These are phyloP conservation scores for Scutellaria baicalensis DNA, from an alignment of 257 asterid species.

Conservation along the genomic window DNA sequence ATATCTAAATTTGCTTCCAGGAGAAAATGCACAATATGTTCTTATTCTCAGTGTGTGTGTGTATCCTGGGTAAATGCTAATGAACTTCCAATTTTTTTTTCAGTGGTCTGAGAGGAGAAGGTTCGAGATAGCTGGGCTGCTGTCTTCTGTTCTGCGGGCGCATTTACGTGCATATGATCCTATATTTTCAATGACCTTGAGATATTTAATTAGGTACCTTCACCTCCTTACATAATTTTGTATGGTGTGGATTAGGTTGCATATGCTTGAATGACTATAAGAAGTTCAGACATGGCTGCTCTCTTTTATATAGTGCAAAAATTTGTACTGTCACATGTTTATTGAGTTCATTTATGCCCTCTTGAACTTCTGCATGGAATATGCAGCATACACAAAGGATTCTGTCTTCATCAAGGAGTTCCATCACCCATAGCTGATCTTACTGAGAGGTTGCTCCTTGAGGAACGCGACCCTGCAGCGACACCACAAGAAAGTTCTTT, in stretches of 20 bases:
- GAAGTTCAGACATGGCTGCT: not conserved
- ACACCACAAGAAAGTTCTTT: conserved; percentile 62
- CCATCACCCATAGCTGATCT: conserved; percentile 82
- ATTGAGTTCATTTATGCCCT: not conserved
- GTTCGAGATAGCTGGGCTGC: conserved; percentile 83
- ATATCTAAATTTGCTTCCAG: not conserved
- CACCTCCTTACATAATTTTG: not conserved
- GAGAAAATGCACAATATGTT: not conserved
- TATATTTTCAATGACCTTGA: conserved; percentile 77
- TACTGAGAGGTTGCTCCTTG: conserved; percentile 95
- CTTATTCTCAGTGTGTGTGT: not conserved
- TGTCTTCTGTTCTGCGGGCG: conserved; percentile 77
- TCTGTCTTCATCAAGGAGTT: conserved; percentile 86
- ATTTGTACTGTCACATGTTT: not conserved
- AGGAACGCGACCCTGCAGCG: conserved; percentile 91
- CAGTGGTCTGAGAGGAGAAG: conserved; percentile 97
- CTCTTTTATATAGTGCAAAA: not conserved
- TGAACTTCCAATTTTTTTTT: conserved; percentile 16
- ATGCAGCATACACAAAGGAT: conserved; percentile 85
- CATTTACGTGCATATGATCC: conserved; percentile 88
- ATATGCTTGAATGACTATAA: not conserved
- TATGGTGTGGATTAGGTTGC: not conserved
- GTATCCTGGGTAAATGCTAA: not conserved
- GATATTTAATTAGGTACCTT: conserved; percentile 80
- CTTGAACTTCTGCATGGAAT: not conserved